phyloP scores from a whole-genome alignment of 805 yeast genomes.

The Groenewaldozyma salmanticensis region DNA sequence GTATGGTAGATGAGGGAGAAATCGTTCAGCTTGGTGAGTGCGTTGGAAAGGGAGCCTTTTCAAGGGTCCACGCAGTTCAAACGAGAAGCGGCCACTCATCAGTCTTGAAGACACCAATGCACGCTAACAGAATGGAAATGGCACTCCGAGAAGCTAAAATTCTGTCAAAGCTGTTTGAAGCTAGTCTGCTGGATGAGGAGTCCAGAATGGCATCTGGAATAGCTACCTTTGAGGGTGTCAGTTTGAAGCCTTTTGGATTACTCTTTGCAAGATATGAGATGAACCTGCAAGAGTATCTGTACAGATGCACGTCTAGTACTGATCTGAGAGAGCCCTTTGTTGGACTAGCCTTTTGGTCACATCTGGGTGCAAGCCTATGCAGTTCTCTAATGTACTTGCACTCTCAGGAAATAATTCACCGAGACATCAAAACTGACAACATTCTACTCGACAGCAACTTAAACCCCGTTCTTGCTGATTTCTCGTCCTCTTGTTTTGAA shows the following conservation, averaged over 20 bases:
- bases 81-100: not conserved
- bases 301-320: not conserved
- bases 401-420: constrained; percentile 71
- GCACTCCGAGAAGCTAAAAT: constrained; percentile 12
- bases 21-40: not conserved
- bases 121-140: constrained; percentile 2
- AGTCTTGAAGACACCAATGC: constrained; percentile 12
- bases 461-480: constrained; percentile 37
- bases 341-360: constrained; percentile 18
- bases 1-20: not conserved
- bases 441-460: constrained; percentile 33
- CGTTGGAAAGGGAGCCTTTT: constrained; percentile 14
- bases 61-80: constrained; percentile 7
- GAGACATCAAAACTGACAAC: constrained; percentile 93
- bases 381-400: constrained; percentile 19
- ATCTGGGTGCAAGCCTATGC: constrained; percentile 21
- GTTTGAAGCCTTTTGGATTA: constrained; percentile 8
- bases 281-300: constrained; percentile 10
- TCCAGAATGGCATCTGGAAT: constrained; percentile 5
- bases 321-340: constrained; percentile 14
- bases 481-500: constrained; percentile 38
- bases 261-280: constrained; percentile 15
- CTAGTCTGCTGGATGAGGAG: not conserved
- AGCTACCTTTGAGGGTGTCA: constrained; percentile 10
- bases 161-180: constrained; percentile 4